Evolutionary conservation across 2,329 filamentous ascomycete species (phyloP), one percentile per base, ranked within the genome.

Genomic region (Curvularia verruculosa): DNA sequence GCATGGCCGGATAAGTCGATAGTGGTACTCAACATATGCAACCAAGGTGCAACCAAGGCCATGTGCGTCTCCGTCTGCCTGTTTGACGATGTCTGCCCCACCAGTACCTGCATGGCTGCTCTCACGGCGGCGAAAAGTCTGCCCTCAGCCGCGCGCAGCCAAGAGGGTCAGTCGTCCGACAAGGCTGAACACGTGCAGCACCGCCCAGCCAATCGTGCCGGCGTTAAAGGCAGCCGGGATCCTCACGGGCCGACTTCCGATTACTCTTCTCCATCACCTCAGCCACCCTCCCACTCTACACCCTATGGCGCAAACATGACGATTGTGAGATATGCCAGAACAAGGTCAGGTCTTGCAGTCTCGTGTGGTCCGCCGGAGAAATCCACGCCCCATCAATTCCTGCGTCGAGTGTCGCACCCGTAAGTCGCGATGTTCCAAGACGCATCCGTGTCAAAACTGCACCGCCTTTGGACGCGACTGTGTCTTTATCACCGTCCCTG

Each of bases 331-430:
- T 58, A 75, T 75, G 73, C 70, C 73, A 66, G 73, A 76, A 70
- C 71, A 69, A 73, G 65, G 63, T 54, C 62, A 70, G 64, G 64
- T 71, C 56, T 61, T 74, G 63, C 74, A 76, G 67, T 75, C 72
- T 59, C 64, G 74, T 68, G 71, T 75, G 62, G 74, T 75, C 56
- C 72, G 74, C 53, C 62, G 74, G 59, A 67, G 74, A 61, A 76
- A 76, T 62, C 74, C 74, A 65, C 67, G 74, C 34, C 73, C 74
- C 39, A 76, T 76, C 58, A 76, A 76, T 64, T 74, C 70, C 19
- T 76, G 74, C 58, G 71, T 76, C 56, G 74, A 76, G 57, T 76
- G 74, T 58, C 72, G 74, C 54, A 75, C 73, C 37, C 70, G 74
- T 31, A 76, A 76, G 58, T 73, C 69, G 56, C 67, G 73, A 56